Conservation (phyloP, 176 grass and related monocot species). For the Puya raimondii region DNA sequence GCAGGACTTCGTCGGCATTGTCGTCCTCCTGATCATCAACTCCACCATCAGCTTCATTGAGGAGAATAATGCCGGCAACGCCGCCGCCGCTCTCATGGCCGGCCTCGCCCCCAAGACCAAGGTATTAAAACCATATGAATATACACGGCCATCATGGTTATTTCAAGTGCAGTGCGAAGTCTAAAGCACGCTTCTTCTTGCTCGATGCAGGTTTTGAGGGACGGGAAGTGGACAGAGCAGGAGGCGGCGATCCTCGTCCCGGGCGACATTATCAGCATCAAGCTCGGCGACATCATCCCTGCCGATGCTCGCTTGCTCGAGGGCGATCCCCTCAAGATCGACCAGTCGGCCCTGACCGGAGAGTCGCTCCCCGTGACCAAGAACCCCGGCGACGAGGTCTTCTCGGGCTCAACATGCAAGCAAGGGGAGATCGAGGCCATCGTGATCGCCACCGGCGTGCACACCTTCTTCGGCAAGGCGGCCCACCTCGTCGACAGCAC, state of each 20-base stretch:
- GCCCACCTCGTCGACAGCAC: slow-evolving; percentile 93
- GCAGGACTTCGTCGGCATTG: slow-evolving; percentile 88
- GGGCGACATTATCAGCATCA: slow-evolving; percentile 76
- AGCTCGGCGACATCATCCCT: slow-evolving; percentile 93
- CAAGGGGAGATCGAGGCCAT: slow-evolving; percentile 93
- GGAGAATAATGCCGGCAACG: slow-evolving; percentile 94
- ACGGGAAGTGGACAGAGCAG: slow-evolving; percentile 68
- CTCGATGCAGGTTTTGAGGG: slow-evolving; percentile 30
- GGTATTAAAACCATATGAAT: slow-evolving; percentile 8
- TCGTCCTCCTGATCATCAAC: slow-evolving; percentile 88
- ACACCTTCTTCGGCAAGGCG: slow-evolving; percentile 97
- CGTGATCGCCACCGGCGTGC: slow-evolving; percentile 87
- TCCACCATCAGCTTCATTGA: slow-evolving; percentile 97
- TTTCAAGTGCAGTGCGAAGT: not conserved
- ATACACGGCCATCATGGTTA: not conserved
- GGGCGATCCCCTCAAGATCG: slow-evolving; percentile 89
- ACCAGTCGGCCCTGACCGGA: slow-evolving; percentile 84
- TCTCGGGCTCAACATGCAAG: slow-evolving; percentile 87
- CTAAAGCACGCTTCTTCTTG: not conserved
- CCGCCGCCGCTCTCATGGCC: slow-evolving; percentile 78
- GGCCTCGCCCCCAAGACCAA: slow-evolving; percentile 92
- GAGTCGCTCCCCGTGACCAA: slow-evolving; percentile 81
- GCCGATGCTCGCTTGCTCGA: slow-evolving; percentile 73
- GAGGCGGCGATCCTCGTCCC: slow-evolving; percentile 74
- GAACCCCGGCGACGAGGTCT: slow-evolving; percentile 51